Evolutionary conservation across 2,329 filamentous ascomycete genomes (phyloP), one percentile per base, ranked within the genome.

Genomic region (Diaporthe eres): DNA sequence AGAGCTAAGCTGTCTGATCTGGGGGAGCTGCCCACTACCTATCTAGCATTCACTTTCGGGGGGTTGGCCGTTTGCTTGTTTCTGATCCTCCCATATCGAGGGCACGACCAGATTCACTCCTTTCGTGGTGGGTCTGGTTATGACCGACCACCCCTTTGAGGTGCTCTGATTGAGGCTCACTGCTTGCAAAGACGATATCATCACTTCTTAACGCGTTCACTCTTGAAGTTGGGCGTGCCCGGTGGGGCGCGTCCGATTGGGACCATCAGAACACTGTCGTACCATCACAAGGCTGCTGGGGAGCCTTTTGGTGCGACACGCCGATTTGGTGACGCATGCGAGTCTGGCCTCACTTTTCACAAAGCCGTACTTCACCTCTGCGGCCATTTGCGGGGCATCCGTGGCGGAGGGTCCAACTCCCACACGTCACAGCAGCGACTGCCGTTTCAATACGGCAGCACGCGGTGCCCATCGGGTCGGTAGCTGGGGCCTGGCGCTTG

Each of bases 171-270:
- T 31, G 55, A 53, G 71, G 44, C 71, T 72, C 71, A 63, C 58
- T 72, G 71, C 71, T 72, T 72, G 71, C 71, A 72, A 72, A 72
- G 71, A 72, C 71, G 49, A 63, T 34, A 31, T 72, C 71, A 63
- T 53, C 71, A 53, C 44, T 19, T 72, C 71, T 63, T 72, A 42
- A 72, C 58, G 39, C 58, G 28, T 17, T 8, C 25, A 55, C 17
- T 17, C 58, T 55, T 55, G 71, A 22, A 72, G 34, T 60, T 28
- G 17, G 44, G 57, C 49, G 47, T 34, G 58, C 8, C 57, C 58
- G 42, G 12, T 63, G 58, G 71, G 51, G 55, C 31, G 7, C 71
- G 49, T 31, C 25, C 13, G 58, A 63, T 31, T 34, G 58, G 71
- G 71, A 63, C 71, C 71, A 72, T 72, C 71, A 51, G 25, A 72